Conservation (phyloP, 2,329 filamentous ascomycete species). For the Stagonosporopsis tanaceti region DNA sequence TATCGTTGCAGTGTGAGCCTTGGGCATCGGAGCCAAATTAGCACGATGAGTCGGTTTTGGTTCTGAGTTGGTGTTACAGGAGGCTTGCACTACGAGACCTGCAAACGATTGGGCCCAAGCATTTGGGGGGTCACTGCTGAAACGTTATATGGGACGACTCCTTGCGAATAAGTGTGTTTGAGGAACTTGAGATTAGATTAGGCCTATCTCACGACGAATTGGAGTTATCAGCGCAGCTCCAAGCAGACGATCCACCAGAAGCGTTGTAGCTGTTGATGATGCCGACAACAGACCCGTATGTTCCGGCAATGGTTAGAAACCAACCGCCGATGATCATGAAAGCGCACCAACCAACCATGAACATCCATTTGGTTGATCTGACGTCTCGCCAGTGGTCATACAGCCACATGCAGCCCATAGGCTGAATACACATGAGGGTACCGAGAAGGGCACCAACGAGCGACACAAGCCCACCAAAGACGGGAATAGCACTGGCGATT, state of each 20-base stretch:
- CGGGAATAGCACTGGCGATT: constrained; percentile 38
- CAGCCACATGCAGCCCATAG: constrained; percentile 41
- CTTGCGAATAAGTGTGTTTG: no score
- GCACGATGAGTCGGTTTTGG: no score
- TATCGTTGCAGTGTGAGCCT: no score
- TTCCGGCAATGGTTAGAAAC: constrained; percentile 37
- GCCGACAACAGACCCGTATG: constrained; percentile 37
- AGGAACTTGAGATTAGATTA: no score
- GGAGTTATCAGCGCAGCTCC: constrained; percentile 39
- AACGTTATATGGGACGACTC: no score
- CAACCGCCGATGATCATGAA: constrained; percentile 35
- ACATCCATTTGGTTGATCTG: constrained; percentile 27
- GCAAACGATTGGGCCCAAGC: no score
- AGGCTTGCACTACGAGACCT: no score
- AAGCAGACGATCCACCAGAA: constrained; percentile 32
- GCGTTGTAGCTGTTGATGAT: constrained; percentile 38
- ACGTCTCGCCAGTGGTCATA: constrained; percentile 36
- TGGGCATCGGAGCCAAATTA: no score
- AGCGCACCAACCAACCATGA: constrained; percentile 33
- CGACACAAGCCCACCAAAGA: constrained; percentile 38
- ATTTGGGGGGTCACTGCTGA: no score
- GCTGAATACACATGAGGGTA: constrained; percentile 38
- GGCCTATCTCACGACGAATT: not conserved
- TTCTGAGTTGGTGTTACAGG: no score
- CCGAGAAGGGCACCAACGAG: constrained; percentile 38